Evolutionary conservation across 768 basidiomycete genomes (phyloP).

Genomic region (Symmetrospora coprosmae): DNA sequence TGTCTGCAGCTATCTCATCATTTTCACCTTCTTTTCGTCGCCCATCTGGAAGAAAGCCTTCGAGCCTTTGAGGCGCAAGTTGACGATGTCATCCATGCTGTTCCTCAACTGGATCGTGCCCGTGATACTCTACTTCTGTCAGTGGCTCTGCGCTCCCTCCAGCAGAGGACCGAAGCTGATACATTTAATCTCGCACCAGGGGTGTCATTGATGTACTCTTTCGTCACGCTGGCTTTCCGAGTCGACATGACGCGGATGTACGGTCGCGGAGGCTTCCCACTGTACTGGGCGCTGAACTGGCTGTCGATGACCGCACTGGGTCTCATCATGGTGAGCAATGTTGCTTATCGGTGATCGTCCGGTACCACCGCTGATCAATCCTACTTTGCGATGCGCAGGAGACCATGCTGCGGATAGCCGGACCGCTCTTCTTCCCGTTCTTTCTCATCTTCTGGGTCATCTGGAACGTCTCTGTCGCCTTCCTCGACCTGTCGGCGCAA

Average conservation of each 20-base stretch:
- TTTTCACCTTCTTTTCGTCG: constrained; percentile 37
- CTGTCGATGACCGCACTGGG: constrained; percentile 33
- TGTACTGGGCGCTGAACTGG: constrained; percentile 36
- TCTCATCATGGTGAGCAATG: constrained; percentile 35
- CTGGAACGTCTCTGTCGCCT: constrained; percentile 34
- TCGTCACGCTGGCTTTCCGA: constrained; percentile 35
- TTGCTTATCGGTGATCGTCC: too few relatives aligned
- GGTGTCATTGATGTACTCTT: constrained; percentile 31
- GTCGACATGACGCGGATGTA: constrained; percentile 33
- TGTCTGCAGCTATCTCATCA: constrained; percentile 35
- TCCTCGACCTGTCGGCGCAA: constrained; percentile 34
- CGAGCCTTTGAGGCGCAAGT: constrained; percentile 29
- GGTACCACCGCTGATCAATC: too few relatives aligned
- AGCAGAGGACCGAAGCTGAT: neutral
- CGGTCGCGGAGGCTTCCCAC: constrained; percentile 34
- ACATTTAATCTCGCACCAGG: neutral
- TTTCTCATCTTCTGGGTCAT: constrained; percentile 37
- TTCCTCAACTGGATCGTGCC: constrained; percentile 32
- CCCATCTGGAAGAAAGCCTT: constrained; percentile 32
- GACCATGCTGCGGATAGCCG: constrained; percentile 33
- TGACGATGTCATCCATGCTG: constrained; percentile 30
- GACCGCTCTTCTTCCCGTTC: constrained; percentile 36
- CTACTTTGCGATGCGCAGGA: too few relatives aligned
- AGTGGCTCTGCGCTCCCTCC: neutral
- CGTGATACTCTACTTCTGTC: constrained; percentile 33